Evolutionary conservation across 345 rosid species (phyloP).

Genomic region (Gossypium stocksii): DNA sequence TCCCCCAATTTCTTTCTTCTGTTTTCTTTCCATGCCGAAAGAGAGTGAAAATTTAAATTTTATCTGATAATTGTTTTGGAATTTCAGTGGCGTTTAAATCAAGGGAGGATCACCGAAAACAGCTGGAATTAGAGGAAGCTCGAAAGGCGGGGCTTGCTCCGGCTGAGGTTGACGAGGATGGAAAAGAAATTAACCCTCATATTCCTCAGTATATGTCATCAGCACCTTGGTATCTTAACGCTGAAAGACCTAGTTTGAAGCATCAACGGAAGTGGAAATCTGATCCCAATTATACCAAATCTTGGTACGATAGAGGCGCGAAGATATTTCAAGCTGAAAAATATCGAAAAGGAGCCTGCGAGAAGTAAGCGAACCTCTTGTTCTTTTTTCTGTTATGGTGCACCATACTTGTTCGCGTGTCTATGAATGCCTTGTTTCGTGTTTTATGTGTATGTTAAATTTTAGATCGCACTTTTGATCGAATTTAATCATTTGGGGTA

Average conservation of each 20-base stretch:
- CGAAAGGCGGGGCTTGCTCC: conserved; percentile 80
- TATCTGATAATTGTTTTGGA: neutral
- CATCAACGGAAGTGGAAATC: conserved; percentile 73
- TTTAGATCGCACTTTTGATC: neutral
- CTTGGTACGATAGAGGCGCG: conserved; percentile 60
- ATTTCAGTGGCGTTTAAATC: conserved; percentile 59
- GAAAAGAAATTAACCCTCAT: conserved; percentile 69
- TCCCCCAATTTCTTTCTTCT: neutral
- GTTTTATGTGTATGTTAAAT: neutral
- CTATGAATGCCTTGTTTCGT: neutral
- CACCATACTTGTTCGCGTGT: neutral
- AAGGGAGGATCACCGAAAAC: conserved; percentile 63
- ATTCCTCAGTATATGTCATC: conserved; percentile 76
- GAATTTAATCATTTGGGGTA: neutral
- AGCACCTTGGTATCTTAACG: conserved; percentile 71
- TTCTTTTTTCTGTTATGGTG: neutral
- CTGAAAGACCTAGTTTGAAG: conserved; percentile 56
- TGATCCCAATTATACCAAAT: conserved; percentile 52
- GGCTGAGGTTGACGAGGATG: conserved; percentile 72
- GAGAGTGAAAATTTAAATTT: neutral
- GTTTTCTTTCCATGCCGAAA: neutral
- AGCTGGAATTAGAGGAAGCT: conserved; percentile 57
- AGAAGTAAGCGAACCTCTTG: conserved; percentile 40
- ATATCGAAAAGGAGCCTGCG: conserved; percentile 56
- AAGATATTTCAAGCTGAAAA: conserved; percentile 47